Evolutionary conservation across 1,139 yeast species (phyloP).

Genomic region (Keqinozyma sinolaborantium): DNA sequence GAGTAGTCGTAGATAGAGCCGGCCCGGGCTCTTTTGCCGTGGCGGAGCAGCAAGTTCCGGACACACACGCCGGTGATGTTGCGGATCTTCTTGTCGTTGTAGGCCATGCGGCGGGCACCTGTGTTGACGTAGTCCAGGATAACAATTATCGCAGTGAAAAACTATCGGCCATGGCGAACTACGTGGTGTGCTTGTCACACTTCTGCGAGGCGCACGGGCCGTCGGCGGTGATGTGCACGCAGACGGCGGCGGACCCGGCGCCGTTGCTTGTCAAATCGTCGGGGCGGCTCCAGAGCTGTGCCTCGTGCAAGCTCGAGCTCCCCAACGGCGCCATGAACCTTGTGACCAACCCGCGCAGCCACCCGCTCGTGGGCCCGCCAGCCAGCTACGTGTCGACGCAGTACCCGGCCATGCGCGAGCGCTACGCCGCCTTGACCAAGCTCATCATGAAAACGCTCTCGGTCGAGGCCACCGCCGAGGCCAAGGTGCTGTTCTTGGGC

Average conservation of each 20-base stretch:
- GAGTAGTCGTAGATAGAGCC: constrained; percentile 6
- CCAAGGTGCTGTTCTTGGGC: constrained; percentile 68
- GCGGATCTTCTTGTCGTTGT: constrained; percentile 11
- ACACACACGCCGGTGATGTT: constrained; percentile 8
- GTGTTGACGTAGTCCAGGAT: not conserved
- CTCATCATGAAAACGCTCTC: constrained; percentile 64
- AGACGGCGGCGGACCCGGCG: constrained; percentile 18
- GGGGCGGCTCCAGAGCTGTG: constrained; percentile 48
- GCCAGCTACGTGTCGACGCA: constrained; percentile 45
- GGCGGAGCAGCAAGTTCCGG: constrained; percentile 5
- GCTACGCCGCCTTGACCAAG: constrained; percentile 55
- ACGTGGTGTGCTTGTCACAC: constrained; percentile 63
- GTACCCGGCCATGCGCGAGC: constrained; percentile 55
- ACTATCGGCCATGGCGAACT: constrained; percentile 16
- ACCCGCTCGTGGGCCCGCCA: constrained; percentile 6
- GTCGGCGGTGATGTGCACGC: constrained; percentile 70
- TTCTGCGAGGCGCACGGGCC: constrained; percentile 91
- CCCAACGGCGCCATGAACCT: constrained; percentile 38
- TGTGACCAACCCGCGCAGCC: constrained; percentile 13
- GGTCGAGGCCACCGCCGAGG: constrained; percentile 67
- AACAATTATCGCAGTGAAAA: not conserved
- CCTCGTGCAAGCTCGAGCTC: constrained; percentile 51
- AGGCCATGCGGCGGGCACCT: no score
- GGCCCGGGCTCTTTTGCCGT: constrained; percentile 5
- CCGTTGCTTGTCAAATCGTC: constrained; percentile 17